Percentiles rank a stretch among this genome's conserved stretches.
These are phyloP conservation scores for Kurtzmaniella quercitrusa DNA, from an alignment of 1,139 yeast species.

Conservation along the genomic window DNA sequence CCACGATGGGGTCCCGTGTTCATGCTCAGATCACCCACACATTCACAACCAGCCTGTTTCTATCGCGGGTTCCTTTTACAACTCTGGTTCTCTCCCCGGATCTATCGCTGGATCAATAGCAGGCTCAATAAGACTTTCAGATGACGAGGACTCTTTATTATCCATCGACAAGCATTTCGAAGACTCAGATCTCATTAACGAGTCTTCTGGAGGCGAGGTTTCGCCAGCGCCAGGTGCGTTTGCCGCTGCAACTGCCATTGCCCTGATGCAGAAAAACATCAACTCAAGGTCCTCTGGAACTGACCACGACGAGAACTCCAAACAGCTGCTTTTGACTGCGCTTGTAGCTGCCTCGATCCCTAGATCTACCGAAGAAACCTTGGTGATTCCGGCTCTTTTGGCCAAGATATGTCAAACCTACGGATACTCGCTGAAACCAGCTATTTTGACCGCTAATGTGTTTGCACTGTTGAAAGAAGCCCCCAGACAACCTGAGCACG, in stretches of 20 bases:
- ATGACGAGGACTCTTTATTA: conserved; percentile 30
- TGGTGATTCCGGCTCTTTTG: conserved; percentile 65
- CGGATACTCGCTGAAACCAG: conserved; percentile 67
- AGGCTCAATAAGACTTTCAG: conserved; percentile 42
- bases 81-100: conserved; percentile 14
- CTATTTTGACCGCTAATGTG: conserved; percentile 63
- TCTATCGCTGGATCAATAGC: conserved; percentile 23
- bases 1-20: conserved; percentile 53
- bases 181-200: conserved; percentile 2
- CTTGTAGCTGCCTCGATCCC: conserved; percentile 73
- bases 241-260: conserved; percentile 70
- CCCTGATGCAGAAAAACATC: conserved; percentile 43
- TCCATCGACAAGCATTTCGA: conserved; percentile 21
- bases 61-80: conserved; percentile 53
- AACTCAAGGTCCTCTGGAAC: conserved; percentile 6
- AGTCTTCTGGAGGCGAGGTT: conserved; percentile 36
- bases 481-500: conserved; percentile 13
- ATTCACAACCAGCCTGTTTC: conserved; percentile 63
- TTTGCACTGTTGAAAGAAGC: conserved; percentile 62
- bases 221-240: conserved; percentile 72
- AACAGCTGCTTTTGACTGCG: conserved; percentile 53
- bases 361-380: conserved; percentile 71
- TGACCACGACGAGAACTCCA: conserved; percentile 26
- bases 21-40: conserved; percentile 50
- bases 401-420: conserved; percentile 65